Conservation (phyloP, 2,329 filamentous ascomycete genomes). For the Clarireedia paspali region DNA sequence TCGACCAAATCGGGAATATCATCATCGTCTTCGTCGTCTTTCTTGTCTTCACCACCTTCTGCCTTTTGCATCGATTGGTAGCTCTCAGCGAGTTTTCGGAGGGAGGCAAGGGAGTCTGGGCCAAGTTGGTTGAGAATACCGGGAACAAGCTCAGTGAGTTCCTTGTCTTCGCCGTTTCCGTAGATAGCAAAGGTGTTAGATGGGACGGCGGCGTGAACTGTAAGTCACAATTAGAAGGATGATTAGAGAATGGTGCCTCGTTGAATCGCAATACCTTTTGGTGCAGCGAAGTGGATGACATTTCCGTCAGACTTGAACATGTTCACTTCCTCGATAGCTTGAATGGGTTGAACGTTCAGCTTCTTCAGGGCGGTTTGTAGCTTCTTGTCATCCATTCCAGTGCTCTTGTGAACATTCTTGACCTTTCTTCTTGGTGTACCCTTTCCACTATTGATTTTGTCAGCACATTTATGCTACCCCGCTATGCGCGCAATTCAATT, state of each 20-base stretch:
- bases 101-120: constrained; percentile 92
- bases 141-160: constrained; percentile 97
- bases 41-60: constrained; percentile 67
- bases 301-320: constrained; percentile 99
- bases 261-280: constrained; percentile 62
- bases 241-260: not conserved
- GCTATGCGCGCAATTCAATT: constrained; percentile 3
- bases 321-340: constrained; percentile 99
- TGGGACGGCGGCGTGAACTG: constrained; percentile 94
- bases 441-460: constrained; percentile 61
- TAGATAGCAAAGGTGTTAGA: constrained; percentile 99
- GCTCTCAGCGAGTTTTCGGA: constrained; percentile 97
- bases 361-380: constrained; percentile 96
- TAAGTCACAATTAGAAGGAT: constrained; percentile 1
- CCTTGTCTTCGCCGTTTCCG: constrained; percentile 97
- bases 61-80: constrained; percentile 99
- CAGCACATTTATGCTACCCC: constrained; percentile 18
- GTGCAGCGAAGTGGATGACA: constrained; percentile 97
- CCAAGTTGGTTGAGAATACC: constrained; percentile 99
- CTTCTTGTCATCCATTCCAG: constrained; percentile 98
- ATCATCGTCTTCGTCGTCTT: constrained; percentile 65
- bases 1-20: constrained; percentile 97
- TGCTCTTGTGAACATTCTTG: constrained; percentile 93
- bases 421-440: constrained; percentile 95
- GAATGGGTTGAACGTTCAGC: constrained; percentile 98